These are phyloP conservation scores for Schoenoplectus tabernaemontani DNA, from an alignment of 202 grass and related monocot genomes.

Conservation along the genomic window DNA sequence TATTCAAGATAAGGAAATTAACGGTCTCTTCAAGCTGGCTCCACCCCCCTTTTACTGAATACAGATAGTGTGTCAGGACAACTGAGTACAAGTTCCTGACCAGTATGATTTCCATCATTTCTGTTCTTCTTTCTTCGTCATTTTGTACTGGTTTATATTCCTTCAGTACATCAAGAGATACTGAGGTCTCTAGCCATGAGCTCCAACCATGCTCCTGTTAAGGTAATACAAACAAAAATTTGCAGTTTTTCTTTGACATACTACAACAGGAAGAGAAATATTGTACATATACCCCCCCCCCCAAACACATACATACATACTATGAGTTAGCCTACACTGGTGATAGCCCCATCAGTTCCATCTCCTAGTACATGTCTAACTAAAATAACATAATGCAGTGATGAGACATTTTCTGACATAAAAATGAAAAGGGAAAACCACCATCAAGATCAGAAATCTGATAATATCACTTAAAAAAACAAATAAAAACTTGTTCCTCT, in stretches of 20 bases:
- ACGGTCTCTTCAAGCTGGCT: conserved; percentile 63
- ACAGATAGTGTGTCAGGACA: conserved; percentile 68
- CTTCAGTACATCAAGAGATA: conserved; percentile 55
- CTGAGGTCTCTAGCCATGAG: conserved; percentile 74
- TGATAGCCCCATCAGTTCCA: neutral
- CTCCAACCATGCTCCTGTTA: conserved; percentile 77
- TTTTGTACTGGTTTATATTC: conserved; percentile 46
- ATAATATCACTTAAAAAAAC: neutral
- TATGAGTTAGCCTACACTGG: neutral
- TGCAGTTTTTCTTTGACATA: conserved; percentile 5
- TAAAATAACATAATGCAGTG: neutral
- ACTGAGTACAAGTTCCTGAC: conserved; percentile 71
- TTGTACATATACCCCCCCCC: neutral
- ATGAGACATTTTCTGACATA: neutral
- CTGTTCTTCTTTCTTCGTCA: conserved; percentile 23
- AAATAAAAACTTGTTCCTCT: neutral
- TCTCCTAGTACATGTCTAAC: neutral
- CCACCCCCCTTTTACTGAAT: conserved; percentile 80
- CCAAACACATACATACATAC: no score
- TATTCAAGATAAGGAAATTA: conserved; percentile 61
- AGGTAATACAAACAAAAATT: neutral
- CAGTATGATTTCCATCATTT: conserved; percentile 47
- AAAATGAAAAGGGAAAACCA: neutral
- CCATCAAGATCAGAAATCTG: neutral
- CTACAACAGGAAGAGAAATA: neutral